Base-by-base conservation (phyloP, 2,329 filamentous ascomycete genomes). In the Stylonectria norvegica region DNA sequence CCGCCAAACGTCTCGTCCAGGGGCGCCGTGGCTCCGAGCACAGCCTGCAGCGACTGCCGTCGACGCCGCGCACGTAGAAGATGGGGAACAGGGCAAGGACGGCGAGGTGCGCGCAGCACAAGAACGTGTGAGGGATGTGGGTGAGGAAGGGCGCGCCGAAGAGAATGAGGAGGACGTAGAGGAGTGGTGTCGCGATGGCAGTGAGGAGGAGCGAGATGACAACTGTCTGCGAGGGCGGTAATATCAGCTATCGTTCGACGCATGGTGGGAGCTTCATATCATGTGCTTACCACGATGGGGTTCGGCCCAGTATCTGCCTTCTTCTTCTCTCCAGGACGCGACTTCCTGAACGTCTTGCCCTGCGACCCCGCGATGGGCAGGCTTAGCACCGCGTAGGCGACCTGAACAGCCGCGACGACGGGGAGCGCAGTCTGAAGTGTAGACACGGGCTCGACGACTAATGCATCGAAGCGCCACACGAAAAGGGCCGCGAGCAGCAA, bases 71-170 rank as follows among this genome's bases (percentile, higher is more conserved):
- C 0, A 84, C 81, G 64, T 95, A 97, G 59, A 95, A 81, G 11
- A 96, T 70, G 3, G 89, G 89, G 43, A 90, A 84, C 1, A 86
- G 73, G 14, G 81, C 79, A 10, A 98, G 79, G 1, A 95, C 67
- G 9, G 89, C 79, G 45, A 97, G 78, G 62, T 97, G 90, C 2
- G 85, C 77, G 3, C 88, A 85, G 62, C 83, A 85, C 23, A 96
- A 80, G 20, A 87, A 62, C 1, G 93, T 98, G 51, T 94, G 85
- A 4, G 73, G 61, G 36, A 85, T 69, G 62, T 96, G 87, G 1
- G 87, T 88, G 20, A 91, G 86, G 38, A 95, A 72, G 0, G 93
- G 93, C 6, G 91, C 93, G 58, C 93, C 93, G 65, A 96, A 94
- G 52, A 97, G 85, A 57, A 97, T 74, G 56, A 94, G 77, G 25